A percentile compares a stretch with the other conserved stretches of the same genome.
These are phyloP conservation scores for Sporothrix sp. DNA, from an alignment of 2,329 filamentous ascomycete species.

Conservation along the genomic window DNA sequence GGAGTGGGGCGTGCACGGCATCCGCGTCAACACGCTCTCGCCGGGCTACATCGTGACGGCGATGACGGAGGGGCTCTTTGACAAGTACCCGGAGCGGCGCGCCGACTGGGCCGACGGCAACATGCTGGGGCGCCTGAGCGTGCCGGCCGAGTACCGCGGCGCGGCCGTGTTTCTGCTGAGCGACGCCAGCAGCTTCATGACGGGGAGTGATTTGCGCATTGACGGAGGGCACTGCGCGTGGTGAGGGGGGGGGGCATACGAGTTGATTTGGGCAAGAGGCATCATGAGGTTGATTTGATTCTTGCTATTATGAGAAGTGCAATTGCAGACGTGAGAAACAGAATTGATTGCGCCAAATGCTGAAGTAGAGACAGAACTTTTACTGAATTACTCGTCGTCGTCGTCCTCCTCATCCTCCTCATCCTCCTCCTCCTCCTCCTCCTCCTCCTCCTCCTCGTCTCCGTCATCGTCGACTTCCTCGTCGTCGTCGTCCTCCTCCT, in stretches of 20 bases:
- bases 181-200: conserved; percentile 62
- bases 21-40: conserved; percentile 72
- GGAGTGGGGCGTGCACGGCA: conserved; percentile 64
- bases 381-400: conserved; percentile 1
- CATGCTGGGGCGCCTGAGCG: conserved; percentile 65
- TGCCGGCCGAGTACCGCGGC: conserved; percentile 60
- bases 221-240: conserved; percentile 60
- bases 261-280: background rate
- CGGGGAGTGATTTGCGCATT: conserved; percentile 56
- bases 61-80: conserved; percentile 76
- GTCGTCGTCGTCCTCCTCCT: conserved; percentile 17
- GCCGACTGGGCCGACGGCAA: conserved; percentile 71
- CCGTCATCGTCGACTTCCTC: conserved; percentile 8
- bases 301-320: background rate
- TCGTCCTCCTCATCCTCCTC: conserved; percentile 14
- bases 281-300: background rate
- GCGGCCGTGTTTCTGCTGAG: conserved; percentile 59
- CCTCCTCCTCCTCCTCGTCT: conserved; percentile 10
- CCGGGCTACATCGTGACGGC: conserved; percentile 72
- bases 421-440: background rate
- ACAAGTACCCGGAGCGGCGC: conserved; percentile 58
- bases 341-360: too few relatives aligned
- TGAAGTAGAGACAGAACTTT: conserved; percentile 1
- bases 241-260: conserved; percentile 28
- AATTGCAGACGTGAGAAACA: background rate